Conservation (phyloP, 176 grass and related monocot species). For the Musa schizocarpa region DNA sequence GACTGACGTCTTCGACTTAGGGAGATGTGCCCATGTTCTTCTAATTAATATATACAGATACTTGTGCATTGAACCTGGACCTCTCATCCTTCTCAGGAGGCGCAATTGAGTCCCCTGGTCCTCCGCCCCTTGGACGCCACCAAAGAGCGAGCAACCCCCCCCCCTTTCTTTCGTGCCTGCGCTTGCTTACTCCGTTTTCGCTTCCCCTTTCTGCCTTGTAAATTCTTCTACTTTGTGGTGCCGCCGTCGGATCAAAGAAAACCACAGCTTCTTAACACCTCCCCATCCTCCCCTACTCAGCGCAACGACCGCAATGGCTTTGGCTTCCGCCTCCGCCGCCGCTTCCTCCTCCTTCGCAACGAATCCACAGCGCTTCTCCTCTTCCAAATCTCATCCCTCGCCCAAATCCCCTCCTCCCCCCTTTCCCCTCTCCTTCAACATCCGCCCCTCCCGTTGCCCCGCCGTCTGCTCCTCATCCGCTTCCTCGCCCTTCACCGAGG, state of each 20-base stretch:
- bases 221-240: background rate
- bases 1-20: background rate
- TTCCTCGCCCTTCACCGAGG: slow-evolving; percentile 80
- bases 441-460: background rate
- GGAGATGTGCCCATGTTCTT: too few relatives aligned
- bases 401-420: slow-evolving; percentile 4
- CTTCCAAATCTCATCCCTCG: background rate
- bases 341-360: slow-evolving; percentile 4
- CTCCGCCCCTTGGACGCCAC: background rate
- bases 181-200: background rate
- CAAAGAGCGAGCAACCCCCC: background rate
- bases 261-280: background rate
- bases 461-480: slow-evolving; percentile 14
- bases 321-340: slow-evolving; percentile 1
- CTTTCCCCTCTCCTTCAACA: slow-evolving; percentile 7
- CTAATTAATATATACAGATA: too few relatives aligned
- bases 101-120: background rate
- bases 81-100: slow-evolving; percentile 16
- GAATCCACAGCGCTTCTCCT: slow-evolving; percentile 9
- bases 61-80: slow-evolving; percentile 70
- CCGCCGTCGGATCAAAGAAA: background rate
- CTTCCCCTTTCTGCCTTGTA: background rate
- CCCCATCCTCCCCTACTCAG: background rate
- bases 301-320: slow-evolving; percentile 11
- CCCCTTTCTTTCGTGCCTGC: too few relatives aligned